Conservation (phyloP, 148 eudicot species). For the Fagopyrum esculentum region DNA sequence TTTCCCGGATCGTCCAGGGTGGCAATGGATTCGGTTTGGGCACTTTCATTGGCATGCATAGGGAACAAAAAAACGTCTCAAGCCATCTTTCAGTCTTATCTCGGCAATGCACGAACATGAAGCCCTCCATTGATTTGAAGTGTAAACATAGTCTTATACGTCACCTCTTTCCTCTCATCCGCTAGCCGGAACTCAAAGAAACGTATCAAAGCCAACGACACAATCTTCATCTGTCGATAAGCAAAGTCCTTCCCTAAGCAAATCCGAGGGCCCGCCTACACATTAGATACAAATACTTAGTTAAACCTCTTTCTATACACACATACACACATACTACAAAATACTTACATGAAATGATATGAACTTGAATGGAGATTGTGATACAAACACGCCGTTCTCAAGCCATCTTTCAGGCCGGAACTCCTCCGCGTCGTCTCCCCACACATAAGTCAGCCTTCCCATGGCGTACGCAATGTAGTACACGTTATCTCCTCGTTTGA, state of each 20-base stretch:
- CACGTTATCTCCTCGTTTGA: constrained; percentile 56
- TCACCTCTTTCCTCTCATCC: constrained; percentile 36
- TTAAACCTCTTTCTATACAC: no score
- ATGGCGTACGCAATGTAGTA: constrained; percentile 60
- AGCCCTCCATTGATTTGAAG: constrained; percentile 70
- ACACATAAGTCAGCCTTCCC: constrained; percentile 64
- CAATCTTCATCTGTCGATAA: constrained; percentile 80
- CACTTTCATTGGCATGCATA: no score
- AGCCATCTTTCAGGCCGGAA: constrained; percentile 88
- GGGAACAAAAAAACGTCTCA: no score
- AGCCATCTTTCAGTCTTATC: neutral
- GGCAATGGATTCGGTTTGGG: no score
- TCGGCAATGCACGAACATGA: constrained; percentile 46
- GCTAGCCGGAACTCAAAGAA: constrained; percentile 50
- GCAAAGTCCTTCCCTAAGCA: constrained; percentile 84
- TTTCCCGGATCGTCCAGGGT: no score
- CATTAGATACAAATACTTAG: neutral
- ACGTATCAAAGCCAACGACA: constrained; percentile 39
- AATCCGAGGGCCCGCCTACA: constrained; percentile 69
- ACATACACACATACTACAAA: no score
- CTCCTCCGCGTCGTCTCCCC: constrained; percentile 82
- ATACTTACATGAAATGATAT: constrained; percentile 53
- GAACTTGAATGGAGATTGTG: constrained; percentile 78
- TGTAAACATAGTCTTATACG: constrained; percentile 63
- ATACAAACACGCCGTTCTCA: constrained; percentile 55